Conservation (phyloP, 2,329 filamentous ascomycete species). For the Aureobasidium sp. region DNA sequence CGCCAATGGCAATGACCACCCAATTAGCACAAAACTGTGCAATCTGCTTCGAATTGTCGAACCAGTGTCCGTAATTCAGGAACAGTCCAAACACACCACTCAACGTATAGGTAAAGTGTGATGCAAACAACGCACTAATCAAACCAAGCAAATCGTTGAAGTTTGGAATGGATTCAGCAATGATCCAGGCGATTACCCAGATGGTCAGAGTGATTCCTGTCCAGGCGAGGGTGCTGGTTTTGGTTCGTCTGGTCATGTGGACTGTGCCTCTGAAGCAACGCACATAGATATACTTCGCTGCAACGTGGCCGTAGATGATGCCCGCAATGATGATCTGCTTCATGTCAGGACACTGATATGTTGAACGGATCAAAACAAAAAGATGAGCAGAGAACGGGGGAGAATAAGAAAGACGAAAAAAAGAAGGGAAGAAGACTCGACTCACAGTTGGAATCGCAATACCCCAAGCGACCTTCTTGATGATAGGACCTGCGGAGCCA, state of each 20-base stretch:
- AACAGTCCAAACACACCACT: conserved; percentile 28
- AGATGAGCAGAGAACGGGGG: too few species aligned
- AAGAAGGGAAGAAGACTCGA: background rate
- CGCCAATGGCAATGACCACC: conserved; percentile 29
- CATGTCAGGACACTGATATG: background rate
- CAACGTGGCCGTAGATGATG: conserved; percentile 62
- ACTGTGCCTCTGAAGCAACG: conserved; percentile 56
- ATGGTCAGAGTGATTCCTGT: conserved; percentile 47
- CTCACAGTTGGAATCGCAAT: conserved; percentile 56
- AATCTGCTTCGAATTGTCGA: conserved; percentile 36
- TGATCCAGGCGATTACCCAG: conserved; percentile 60
- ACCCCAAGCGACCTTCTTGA: conserved; percentile 60
- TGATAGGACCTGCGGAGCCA: conserved; percentile 48
- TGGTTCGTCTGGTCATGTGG: conserved; percentile 30
- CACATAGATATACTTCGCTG: conserved; percentile 59
- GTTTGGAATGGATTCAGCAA: conserved; percentile 44
- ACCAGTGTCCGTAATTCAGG: conserved; percentile 40
- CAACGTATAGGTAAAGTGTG: conserved; percentile 47
- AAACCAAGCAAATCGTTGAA: conserved; percentile 15
- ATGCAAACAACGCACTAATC: conserved; percentile 54
- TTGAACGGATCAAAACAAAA: too few species aligned
- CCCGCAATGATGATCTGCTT: conserved; percentile 59
- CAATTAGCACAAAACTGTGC: conserved; percentile 37
- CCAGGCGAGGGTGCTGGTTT: conserved; percentile 50
- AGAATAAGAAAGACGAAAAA: too few species aligned